phyloP scores from a whole-genome alignment of 148 eudicot genomes.

The Heliosperma pusillum region DNA sequence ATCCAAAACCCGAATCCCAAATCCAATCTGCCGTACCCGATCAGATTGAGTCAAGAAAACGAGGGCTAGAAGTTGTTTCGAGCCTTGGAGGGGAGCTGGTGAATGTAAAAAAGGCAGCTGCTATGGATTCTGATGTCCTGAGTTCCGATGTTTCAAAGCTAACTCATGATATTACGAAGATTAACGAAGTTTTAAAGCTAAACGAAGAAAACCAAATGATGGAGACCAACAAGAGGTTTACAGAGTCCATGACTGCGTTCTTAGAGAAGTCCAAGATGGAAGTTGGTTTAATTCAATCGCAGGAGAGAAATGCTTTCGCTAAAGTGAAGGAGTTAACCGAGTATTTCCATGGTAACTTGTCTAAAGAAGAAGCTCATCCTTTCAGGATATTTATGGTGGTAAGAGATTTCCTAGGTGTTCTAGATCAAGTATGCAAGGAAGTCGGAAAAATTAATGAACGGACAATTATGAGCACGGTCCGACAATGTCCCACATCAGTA shows the following conservation, averaged over 20 bases:
- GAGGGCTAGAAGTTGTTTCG: slow-evolving; percentile 68
- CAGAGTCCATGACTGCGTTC: slow-evolving; percentile 54
- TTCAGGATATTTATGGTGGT: slow-evolving; percentile 78
- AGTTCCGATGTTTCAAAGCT: slow-evolving; percentile 45
- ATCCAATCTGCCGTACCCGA: slow-evolving; percentile 29
- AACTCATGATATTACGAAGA: slow-evolving; percentile 42
- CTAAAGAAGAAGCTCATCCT: slow-evolving; percentile 66
- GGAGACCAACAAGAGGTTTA: slow-evolving; percentile 35
- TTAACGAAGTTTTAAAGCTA: slow-evolving; percentile 46
- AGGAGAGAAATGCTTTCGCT: slow-evolving; percentile 43
- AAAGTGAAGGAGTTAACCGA: slow-evolving; percentile 71
- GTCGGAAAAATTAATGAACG: slow-evolving; percentile 76
- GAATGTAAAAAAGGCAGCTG: slow-evolving; percentile 77
- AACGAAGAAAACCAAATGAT: slow-evolving; percentile 31
- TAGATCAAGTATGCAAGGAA: slow-evolving; percentile 86
- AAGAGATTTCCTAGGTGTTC: slow-evolving; percentile 63
- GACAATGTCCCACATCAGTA: slow-evolving; percentile 28
- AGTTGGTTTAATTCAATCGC: slow-evolving; percentile 40
- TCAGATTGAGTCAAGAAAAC: slow-evolving; percentile 57
- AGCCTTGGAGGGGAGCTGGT: slow-evolving; percentile 70
- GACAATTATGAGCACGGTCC: slow-evolving; percentile 43
- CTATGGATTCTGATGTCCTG: slow-evolving; percentile 55
- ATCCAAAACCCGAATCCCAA: slow-evolving; percentile 1
- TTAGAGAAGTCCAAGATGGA: slow-evolving; percentile 52
- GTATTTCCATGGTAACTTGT: slow-evolving; percentile 75